Conservation (phyloP, 2,329 filamentous ascomycete genomes). For the Cytospora leucostoma region DNA sequence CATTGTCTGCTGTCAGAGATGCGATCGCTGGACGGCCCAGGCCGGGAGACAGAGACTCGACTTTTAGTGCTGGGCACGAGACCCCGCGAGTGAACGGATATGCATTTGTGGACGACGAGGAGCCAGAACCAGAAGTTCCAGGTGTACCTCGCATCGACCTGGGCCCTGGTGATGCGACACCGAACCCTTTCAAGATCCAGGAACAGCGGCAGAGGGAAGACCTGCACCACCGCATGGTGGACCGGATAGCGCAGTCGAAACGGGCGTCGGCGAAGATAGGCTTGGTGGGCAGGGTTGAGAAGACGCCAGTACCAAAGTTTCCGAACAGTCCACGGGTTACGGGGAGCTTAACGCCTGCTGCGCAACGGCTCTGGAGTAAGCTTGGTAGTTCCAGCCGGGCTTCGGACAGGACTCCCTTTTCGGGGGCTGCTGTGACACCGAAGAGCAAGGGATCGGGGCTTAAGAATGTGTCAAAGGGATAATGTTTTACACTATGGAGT, state of each 20-base stretch:
- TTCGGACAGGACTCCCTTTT: slow-evolving; percentile 42
- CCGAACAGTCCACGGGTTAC: slow-evolving; percentile 64
- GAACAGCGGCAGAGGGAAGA: slow-evolving; percentile 76
- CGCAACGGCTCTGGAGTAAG: slow-evolving; percentile 65
- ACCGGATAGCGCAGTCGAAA: slow-evolving; percentile 74
- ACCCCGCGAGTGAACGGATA: slow-evolving; percentile 94
- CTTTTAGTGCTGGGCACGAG: slow-evolving; percentile 62
- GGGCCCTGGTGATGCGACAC: slow-evolving; percentile 60
- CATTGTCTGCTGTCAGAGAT: slow-evolving; percentile 79
- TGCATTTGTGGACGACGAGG: slow-evolving; percentile 85
- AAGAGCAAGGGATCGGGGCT: slow-evolving; percentile 40
- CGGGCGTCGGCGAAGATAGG: slow-evolving; percentile 61
- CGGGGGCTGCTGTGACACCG: slow-evolving; percentile 44
- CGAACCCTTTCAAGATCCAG: slow-evolving; percentile 79
- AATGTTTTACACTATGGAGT: slow-evolving; percentile 4
- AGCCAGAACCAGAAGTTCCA: slow-evolving; percentile 48
- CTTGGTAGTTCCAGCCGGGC: slow-evolving; percentile 49
- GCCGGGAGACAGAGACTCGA: slow-evolving; percentile 62
- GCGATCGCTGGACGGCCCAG: slow-evolving; percentile 76
- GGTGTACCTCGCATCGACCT: slow-evolving; percentile 53
- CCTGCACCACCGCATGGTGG: slow-evolving; percentile 84
- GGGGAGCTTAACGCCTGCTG: slow-evolving; percentile 70
- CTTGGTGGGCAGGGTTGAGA: slow-evolving; percentile 59
- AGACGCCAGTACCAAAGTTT: slow-evolving; percentile 68
- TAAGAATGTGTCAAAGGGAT: slow-evolving; percentile 38